A percentile compares a stretch with the other conserved stretches of the same genome.
These are phyloP conservation scores for Boletales sp. DNA, from an alignment of 768 basidiomycete genomes.

Conservation along the genomic window DNA sequence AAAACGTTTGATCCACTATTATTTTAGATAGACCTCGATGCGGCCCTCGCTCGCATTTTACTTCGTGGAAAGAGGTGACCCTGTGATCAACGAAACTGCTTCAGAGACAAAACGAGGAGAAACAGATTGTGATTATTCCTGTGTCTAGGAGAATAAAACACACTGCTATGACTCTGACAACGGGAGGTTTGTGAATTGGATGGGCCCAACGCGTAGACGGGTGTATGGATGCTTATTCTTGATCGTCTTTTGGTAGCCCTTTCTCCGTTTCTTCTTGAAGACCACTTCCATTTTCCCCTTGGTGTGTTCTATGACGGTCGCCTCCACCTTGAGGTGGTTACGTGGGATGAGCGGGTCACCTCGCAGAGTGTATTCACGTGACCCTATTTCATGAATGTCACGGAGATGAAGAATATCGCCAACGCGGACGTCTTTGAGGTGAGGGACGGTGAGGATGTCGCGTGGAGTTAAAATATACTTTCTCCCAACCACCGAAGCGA, in stretches of 20 bases:
- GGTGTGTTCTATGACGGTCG: constrained; percentile 97
- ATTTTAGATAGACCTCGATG: no score
- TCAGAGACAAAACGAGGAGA: background rate
- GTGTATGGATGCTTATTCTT: constrained; percentile 94
- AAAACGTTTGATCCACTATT: background rate
- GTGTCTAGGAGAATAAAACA: background rate
- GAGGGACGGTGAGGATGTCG: constrained; percentile 92
- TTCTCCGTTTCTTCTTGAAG: constrained; percentile 97
- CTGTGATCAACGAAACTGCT: no score
- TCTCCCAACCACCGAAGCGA: constrained; percentile 82
- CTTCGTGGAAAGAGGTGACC: no score
- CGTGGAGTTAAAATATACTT: constrained; percentile 88
- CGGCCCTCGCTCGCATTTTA: no score
- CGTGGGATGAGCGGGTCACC: constrained; percentile 69
- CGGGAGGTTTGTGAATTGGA: constrained; percentile 44
- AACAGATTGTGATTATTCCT: background rate
- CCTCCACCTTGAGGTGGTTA: constrained; percentile 66
- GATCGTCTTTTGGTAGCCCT: constrained; percentile 94
- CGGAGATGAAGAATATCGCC: constrained; percentile 83
- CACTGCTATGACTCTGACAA: constrained; percentile 23
- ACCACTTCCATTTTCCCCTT: constrained; percentile 89
- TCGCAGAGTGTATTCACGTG: constrained; percentile 89
- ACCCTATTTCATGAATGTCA: constrained; percentile 91
- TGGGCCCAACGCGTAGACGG: constrained; percentile 86
- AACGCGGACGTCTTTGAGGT: constrained; percentile 78